Evolutionary conservation across 768 basidiomycete species (phyloP), one percentile per base, ranked within the genome.

Genomic region (Clitopilus hobsonii): DNA sequence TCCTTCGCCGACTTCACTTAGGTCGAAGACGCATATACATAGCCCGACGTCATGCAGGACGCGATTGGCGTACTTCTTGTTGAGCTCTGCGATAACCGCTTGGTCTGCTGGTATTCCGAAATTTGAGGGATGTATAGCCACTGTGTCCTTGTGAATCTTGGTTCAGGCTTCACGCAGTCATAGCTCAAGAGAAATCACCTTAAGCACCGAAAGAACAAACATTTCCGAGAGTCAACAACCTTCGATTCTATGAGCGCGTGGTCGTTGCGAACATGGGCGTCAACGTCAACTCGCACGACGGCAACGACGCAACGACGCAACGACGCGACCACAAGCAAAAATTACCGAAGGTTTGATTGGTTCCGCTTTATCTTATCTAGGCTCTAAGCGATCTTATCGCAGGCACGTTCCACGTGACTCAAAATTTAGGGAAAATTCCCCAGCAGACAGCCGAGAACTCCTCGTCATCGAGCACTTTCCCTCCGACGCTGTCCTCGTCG

Each of bases 41-140:
- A 99, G 81, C 0, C 96, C 96, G 54, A 96, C 86, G 54, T 94
- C 89, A 63, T 94, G 91, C 16, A 98, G 72, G 47, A 95, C 84
- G 53, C 88, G 82, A 67, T 98, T 98, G 4, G 96, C 90, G 60
- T 96, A 98, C 71, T 97, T 97, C 68, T 91, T 91, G 77, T 98
- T 95, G 60, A 98, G 76, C 63, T 94, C 91, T 56, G 86, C 82
- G 24, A 81, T 86, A 61, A 98, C 80, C 0, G 94, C 91, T 48
- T 89, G 83, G 48, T 89, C 87, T 36, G 84, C 79, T 1, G 89
- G 85, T 0, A 84, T 74, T 6, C 83, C 87, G 64, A 97, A 98
- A 61, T 92, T 83, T n/a, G 82, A 78, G 6, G 96, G 92, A 50
- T 88, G 85, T n/a, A 99, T 77, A 1, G 91, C 83, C 30, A 98